phyloP scores from a whole-genome alignment of 2,329 filamentous ascomycete species.

The Torrubiella hemipterigena region DNA sequence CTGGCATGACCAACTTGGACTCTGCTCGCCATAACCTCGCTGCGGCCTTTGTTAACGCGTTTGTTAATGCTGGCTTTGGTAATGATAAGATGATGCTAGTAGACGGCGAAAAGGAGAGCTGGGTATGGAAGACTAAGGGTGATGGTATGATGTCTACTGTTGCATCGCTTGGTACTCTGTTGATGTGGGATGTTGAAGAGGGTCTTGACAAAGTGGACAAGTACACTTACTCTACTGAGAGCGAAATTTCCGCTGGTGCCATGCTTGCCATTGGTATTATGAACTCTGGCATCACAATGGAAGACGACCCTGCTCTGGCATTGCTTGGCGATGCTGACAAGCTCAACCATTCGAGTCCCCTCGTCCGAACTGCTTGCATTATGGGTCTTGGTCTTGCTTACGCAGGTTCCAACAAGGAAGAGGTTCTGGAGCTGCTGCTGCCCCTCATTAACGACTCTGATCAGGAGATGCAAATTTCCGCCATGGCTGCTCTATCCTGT shows the following conservation, averaged over 20 bases:
- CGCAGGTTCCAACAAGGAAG: conserved; percentile 85
- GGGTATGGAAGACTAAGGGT: conserved; percentile 99
- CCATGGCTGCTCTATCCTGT: conserved; percentile 85
- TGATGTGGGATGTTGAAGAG: conserved; percentile 88
- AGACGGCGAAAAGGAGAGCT: conserved; percentile 76
- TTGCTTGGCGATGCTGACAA: conserved; percentile 72
- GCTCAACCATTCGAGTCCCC: conserved; percentile 64
- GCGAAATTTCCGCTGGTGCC: conserved; percentile 77
- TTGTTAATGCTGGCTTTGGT: conserved; percentile 90
- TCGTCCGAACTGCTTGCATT: conserved; percentile 72
- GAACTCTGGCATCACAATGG: conserved; percentile 81
- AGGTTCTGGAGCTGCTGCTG: conserved; percentile 72
- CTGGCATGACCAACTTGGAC: conserved; percentile 86
- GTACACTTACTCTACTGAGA: conserved; percentile 76
- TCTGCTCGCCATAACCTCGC: conserved; percentile 93
- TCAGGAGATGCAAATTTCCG: conserved; percentile 87
- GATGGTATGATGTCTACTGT: conserved; percentile 96
- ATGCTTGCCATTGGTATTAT: conserved; percentile 91
- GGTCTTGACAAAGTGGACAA: conserved; percentile 90
- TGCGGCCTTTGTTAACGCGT: conserved; percentile 91
- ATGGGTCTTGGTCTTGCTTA: conserved; percentile 95
- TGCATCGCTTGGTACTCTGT: conserved; percentile 80
- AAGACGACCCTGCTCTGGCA: conserved; percentile 82
- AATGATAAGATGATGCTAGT: conserved; percentile 97
- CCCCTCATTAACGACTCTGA: conserved; percentile 78